These are phyloP conservation scores for Panicum miliaceum DNA, from an alignment of 176 grass and related monocot species.

Conservation along the genomic window DNA sequence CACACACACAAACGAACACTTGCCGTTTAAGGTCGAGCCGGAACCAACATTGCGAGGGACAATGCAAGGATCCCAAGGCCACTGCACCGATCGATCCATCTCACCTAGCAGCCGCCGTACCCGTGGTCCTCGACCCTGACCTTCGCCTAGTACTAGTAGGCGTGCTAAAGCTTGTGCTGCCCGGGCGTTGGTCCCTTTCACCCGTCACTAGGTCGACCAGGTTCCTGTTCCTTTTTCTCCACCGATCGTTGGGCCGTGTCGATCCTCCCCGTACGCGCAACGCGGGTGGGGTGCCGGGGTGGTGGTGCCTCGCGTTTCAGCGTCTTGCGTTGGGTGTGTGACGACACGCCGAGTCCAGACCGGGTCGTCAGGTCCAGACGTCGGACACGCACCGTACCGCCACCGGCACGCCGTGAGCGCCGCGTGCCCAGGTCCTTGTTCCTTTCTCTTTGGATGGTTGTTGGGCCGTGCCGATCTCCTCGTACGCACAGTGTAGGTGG, in stretches of 20 bases:
- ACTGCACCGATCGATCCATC: neutral
- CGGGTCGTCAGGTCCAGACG: too few species aligned
- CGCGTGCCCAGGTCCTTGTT: too few species aligned
- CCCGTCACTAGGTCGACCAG: constrained; percentile 8
- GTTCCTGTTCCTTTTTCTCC: neutral
- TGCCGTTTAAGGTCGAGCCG: neutral
- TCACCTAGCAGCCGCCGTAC: constrained; percentile 1
- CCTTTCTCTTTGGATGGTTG: too few species aligned
- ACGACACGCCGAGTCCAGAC: too few species aligned
- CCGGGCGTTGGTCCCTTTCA: constrained; percentile 37
- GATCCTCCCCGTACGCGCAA: neutral
- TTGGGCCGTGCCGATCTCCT: constrained; percentile 2
- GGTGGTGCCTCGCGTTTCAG: too few species aligned
- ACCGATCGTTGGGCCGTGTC: constrained; percentile 4
- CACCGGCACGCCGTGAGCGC: too few species aligned
- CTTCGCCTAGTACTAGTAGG: neutral
- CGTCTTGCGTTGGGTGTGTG: too few species aligned
- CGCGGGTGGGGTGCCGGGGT: too few species aligned
- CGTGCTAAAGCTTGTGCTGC: neutral
- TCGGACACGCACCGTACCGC: too few species aligned
- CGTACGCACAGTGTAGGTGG: neutral
- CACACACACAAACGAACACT: too few species aligned
- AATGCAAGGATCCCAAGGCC: neutral
- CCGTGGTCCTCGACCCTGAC: neutral
- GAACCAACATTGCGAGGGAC: neutral